These are phyloP conservation scores for Canavalia ensiformis DNA, from an alignment of 306 rosid genomes.

Conservation along the genomic window DNA sequence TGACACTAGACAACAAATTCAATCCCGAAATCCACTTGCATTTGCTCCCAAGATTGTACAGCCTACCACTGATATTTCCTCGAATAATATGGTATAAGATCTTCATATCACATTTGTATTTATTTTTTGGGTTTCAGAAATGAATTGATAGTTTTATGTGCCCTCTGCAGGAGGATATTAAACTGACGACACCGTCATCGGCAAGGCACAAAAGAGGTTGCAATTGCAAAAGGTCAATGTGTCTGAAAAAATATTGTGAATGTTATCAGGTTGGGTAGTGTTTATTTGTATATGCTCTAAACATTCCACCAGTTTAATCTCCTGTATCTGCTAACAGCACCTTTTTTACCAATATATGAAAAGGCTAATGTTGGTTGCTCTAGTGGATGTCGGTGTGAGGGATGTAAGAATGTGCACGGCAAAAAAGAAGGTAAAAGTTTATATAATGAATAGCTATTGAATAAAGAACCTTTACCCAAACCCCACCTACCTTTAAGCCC, in stretches of 20 bases:
- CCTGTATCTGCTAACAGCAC: constrained; percentile 27
- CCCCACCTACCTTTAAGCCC: constrained; percentile 12
- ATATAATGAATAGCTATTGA: constrained; percentile 25
- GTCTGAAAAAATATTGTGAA: constrained; percentile 82
- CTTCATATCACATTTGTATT: constrained; percentile 5
- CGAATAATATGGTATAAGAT: constrained; percentile 54
- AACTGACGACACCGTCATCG: constrained; percentile 62
- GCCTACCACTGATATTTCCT: constrained; percentile 40
- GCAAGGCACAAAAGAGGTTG: constrained; percentile 84
- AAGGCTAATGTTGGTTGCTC: constrained; percentile 85
- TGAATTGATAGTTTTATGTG: constrained; percentile 40
- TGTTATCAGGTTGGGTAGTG: constrained; percentile 73
- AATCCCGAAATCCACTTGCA: constrained; percentile 73
- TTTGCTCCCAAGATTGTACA: constrained; percentile 72
- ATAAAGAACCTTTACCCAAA: constrained; percentile 26
- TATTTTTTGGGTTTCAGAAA: constrained; percentile 36
- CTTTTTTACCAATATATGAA: constrained; percentile 1
- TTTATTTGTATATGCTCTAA: constrained; percentile 22
- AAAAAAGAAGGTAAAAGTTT: constrained; percentile 67
- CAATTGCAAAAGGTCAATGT: constrained; percentile 81
- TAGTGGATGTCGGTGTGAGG: constrained; percentile 73
- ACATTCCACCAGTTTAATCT: constrained; percentile 19
- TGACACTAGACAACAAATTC: constrained; percentile 58
- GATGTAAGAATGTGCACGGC: constrained; percentile 72
- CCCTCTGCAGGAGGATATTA: constrained; percentile 58